phyloP scores from a whole-genome alignment of 345 rosid species.

The Excoecaria cochinchinensis region DNA sequence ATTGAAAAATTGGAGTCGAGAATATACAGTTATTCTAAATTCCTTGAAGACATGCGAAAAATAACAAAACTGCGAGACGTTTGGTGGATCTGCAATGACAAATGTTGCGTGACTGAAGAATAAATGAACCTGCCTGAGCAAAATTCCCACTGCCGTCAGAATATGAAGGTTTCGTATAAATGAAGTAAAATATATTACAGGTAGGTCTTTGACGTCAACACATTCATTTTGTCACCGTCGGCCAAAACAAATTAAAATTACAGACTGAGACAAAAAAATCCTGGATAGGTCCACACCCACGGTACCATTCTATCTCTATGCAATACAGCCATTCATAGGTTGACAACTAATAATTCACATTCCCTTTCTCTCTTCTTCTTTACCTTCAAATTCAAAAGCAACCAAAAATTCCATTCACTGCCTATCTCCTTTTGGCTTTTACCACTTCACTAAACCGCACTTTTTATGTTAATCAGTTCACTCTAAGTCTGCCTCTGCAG shows the following conservation, averaged over 20 bases:
- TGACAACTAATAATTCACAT: not conserved
- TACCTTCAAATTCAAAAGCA: not conserved
- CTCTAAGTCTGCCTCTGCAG: no score
- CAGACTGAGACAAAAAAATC: slow-evolving; percentile 8
- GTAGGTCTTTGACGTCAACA: slow-evolving; percentile 5
- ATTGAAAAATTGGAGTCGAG: no score
- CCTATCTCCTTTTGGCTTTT: not conserved
- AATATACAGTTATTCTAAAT: no score
- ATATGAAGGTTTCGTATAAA: slow-evolving; percentile 12
- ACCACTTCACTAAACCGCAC: not conserved
- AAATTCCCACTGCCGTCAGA: not conserved
- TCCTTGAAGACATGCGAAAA: not conserved
- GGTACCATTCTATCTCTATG: not conserved
- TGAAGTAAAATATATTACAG: slow-evolving; percentile 24
- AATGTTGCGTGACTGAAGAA: not conserved
- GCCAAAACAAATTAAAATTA: not conserved
- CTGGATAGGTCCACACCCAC: slow-evolving; percentile 7
- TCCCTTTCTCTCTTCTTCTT: not conserved
- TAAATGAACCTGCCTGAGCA: not conserved
- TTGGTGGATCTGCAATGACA: not conserved
- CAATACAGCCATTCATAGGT: not conserved
- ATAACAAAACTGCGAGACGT: not conserved
- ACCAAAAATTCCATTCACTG: not conserved
- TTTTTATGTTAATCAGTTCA: no score
- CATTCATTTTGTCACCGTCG: slow-evolving; percentile 8